Evolutionary conservation across 1,284 basidiomycete species (phyloP).

Genomic region (Kwoniella shivajii): DNA sequence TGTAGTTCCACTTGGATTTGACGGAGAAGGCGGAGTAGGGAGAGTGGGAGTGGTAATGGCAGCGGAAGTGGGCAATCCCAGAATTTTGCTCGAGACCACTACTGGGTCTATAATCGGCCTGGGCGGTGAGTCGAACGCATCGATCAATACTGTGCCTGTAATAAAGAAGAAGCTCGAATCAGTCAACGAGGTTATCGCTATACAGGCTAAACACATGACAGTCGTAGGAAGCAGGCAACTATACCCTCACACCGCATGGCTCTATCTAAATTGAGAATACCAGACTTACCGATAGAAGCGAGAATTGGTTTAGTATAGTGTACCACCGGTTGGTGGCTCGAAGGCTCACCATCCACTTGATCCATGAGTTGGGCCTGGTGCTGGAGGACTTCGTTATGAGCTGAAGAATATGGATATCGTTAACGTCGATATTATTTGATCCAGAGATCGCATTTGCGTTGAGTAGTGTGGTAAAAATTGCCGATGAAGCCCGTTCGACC

Average conservation of each 20-base stretch:
- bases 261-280: not conserved
- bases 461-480: too few relatives aligned
- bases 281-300: slow-evolving; percentile 36
- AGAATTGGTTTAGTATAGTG: slow-evolving; percentile 22
- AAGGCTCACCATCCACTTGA: not conserved
- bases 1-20: too few relatives aligned
- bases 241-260: not conserved
- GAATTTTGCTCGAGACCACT: not conserved
- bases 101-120: slow-evolving; percentile 18
- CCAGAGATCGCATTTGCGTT: too few relatives aligned
- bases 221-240: too few relatives aligned
- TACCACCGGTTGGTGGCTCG: not conserved
- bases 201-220: too few relatives aligned
- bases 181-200: too few relatives aligned
- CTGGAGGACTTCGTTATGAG: too few relatives aligned
- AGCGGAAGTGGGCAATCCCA: not conserved
- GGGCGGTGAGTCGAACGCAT: slow-evolving; percentile 36
- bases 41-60: not conserved
- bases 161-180: not conserved
- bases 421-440: too few relatives aligned
- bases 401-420: too few relatives aligned
- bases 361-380: not conserved
- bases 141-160: slow-evolving; percentile 41
- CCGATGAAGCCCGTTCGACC: too few relatives aligned
- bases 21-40: slow-evolving; percentile 4